Evolutionary conservation across 2,329 filamentous ascomycete genomes (phyloP), one percentile per base, ranked within the genome.

Genomic region (Diaporthe vexans): DNA sequence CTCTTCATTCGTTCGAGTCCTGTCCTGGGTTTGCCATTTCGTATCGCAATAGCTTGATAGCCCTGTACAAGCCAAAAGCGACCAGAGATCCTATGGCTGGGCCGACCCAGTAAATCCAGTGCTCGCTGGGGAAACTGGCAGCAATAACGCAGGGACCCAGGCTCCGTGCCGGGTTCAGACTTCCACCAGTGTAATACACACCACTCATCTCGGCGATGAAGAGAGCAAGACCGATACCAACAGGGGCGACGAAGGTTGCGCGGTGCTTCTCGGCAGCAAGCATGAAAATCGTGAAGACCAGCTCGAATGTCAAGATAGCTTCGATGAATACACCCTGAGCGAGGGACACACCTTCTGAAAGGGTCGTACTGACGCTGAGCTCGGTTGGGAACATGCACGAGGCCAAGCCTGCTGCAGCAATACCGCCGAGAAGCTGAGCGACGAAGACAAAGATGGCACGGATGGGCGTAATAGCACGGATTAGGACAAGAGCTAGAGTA

Each of bases 191-290:
- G 76, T 83, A 88, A 76, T 85, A 85, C 21, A 86, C 85, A 35
- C 84, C 82, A 71, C 72, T 82, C 69, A 87, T 80, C 79, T 88
- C 83, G 6, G 84, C 84, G 56, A 94, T 88, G 81, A 95, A 94
- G 69, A 95, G 87, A 0, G 92, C 86, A 1, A 94, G 82, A 0
- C 94, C 94, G 77, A 95, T 94, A 13, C 91, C 92, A 4, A 95
- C 84, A 0, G 93, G 93, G 0, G 93, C 93, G 1, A 94, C 83
- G 79, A 88, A 94, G 0, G 93, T 95, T 3, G 90, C 90, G 57
- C 91, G 91, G 81, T 94, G 92, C 83, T 95, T 94, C 80, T 94
- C 92, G 4, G 91, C 90, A 0, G 92, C 92, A 57, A 94, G 86
- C 89, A 94, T 92, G 80, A 91, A 89, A 33, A 93, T 89, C 2